Percentiles rank a stretch among this genome's conserved stretches.
Evolutionary conservation across 1,139 yeast species (phyloP).

Genomic region (Geotrichum bryndzae): DNA sequence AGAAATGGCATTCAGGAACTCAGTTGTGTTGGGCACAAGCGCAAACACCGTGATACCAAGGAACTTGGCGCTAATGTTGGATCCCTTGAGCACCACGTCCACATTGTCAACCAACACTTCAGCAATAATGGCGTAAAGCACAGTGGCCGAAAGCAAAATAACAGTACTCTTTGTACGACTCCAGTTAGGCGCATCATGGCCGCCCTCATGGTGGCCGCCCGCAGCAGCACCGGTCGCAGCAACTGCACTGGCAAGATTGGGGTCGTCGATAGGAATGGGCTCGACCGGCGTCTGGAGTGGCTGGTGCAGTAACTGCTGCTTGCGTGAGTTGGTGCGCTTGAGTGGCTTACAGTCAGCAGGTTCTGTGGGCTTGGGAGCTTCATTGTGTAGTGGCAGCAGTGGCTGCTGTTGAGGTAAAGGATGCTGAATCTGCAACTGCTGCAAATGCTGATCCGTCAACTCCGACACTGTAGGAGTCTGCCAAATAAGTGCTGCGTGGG

Average conservation of each 20-base stretch:
- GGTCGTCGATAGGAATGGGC: not conserved
- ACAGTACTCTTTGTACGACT: slow-evolving; percentile 76
- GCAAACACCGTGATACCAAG: slow-evolving; percentile 94
- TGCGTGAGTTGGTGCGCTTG: not conserved
- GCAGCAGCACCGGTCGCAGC: slow-evolving; percentile 4
- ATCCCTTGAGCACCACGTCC: slow-evolving; percentile 75
- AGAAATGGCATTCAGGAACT: slow-evolving; percentile 91
- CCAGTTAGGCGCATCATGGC: slow-evolving; percentile 98
- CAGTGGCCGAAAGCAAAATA: slow-evolving; percentile 78
- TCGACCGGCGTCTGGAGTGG: not conserved
- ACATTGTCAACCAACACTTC: slow-evolving; percentile 92
- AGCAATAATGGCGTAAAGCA: slow-evolving; percentile 86
- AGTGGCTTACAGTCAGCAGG: not conserved
- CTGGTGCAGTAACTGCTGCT: not conserved
- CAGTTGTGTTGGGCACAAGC: slow-evolving; percentile 93
- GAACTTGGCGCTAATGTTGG: slow-evolving; percentile 81
- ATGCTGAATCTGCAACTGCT: not conserved
- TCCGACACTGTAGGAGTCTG: slow-evolving; percentile 52
- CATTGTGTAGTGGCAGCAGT: not conserved
- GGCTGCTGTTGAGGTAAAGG: not conserved
- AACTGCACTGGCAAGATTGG: not conserved
- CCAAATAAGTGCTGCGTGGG: slow-evolving; percentile 97
- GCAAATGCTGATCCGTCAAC: slow-evolving; percentile 15
- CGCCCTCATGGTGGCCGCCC: slow-evolving; percentile 41
- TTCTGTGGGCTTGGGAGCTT: slow-evolving; percentile 4